These are phyloP conservation scores for Endocalyx cinctus DNA, from an alignment of 2,329 filamentous ascomycete species.

Conservation along the genomic window DNA sequence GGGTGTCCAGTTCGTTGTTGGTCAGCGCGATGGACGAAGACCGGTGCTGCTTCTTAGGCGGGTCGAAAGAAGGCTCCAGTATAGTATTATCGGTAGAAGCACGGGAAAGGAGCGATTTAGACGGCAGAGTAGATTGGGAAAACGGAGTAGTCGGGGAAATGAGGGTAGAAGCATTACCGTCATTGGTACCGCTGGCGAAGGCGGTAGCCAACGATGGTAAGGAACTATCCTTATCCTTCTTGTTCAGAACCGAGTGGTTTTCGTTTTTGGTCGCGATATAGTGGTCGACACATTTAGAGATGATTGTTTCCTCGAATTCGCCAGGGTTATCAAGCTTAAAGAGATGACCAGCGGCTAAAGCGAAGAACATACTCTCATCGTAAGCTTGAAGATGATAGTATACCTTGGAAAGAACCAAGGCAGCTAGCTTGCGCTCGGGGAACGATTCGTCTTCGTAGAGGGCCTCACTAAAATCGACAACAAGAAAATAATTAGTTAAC, in stretches of 20 bases:
- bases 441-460: constrained; percentile 96
- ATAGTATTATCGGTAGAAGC: constrained; percentile 63
- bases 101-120: constrained; percentile 90
- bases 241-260: constrained; percentile 42
- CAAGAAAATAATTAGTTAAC: too few species aligned
- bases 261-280: constrained; percentile 74
- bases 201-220: constrained; percentile 72
- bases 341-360: constrained; percentile 86
- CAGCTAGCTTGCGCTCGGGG: constrained; percentile 87
- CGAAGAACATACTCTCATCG: constrained; percentile 98
- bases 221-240: constrained; percentile 30
- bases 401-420: constrained; percentile 92
- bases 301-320: constrained; percentile 98
- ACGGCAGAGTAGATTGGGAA: constrained; percentile 86
- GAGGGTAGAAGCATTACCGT: constrained; percentile 63
- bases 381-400: constrained; percentile 99
- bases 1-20: constrained; percentile 60
- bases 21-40: constrained; percentile 61
- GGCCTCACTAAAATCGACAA: constrained; percentile 79
- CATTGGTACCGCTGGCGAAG: constrained; percentile 63
- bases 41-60: constrained; percentile 47
- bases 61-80: constrained; percentile 54
- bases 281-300: constrained; percentile 96
- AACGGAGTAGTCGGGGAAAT: constrained; percentile 92
- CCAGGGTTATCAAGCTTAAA: constrained; percentile 88